Evolutionary conservation across 306 rosid genomes (phyloP).

Genomic region (Senna siamea): DNA sequence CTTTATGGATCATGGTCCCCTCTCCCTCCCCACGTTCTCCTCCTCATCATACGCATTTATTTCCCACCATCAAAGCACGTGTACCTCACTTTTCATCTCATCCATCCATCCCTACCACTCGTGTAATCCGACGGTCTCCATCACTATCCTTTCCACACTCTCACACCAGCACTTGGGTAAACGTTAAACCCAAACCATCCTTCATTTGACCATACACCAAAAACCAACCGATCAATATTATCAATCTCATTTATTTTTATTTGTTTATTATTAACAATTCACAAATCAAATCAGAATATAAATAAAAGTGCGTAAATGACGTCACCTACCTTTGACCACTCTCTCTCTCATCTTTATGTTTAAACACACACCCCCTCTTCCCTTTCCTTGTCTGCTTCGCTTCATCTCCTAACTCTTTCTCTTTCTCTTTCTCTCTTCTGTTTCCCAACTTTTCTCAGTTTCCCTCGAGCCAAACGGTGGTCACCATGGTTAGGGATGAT

Average conservation of each 20-base stretch:
- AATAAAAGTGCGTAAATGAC: conserved; percentile 51
- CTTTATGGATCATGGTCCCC: conserved; percentile 63
- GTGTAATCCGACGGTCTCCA: too few species aligned
- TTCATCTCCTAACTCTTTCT: conserved; percentile 33
- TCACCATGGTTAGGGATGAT: conserved; percentile 71
- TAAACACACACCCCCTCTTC: conserved; percentile 41
- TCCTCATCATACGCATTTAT: conserved; percentile 52
- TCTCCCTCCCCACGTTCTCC: conserved; percentile 55
- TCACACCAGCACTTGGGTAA: too few species aligned
- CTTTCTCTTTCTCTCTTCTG: not conserved
- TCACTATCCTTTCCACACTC: too few species aligned
- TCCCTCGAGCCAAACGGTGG: conserved; percentile 1
- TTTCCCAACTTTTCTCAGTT: conserved; percentile 3
- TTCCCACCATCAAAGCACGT: conserved; percentile 43
- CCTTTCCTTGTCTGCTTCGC: conserved; percentile 21
- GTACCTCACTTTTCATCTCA: conserved; percentile 34
- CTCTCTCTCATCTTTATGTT: conserved; percentile 54
- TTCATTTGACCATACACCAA: conserved; percentile 62
- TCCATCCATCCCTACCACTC: conserved; percentile 35
- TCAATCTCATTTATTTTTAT: too few species aligned
- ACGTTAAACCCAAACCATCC: not conserved
- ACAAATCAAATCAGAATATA: conserved; percentile 20
- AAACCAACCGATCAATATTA: conserved; percentile 32
- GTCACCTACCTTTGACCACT: conserved; percentile 88
- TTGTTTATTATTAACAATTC: too few species aligned